Evolutionary conservation across 176 grass and related monocot genomes (phyloP).

Genomic region (Neostapfia colusana): DNA sequence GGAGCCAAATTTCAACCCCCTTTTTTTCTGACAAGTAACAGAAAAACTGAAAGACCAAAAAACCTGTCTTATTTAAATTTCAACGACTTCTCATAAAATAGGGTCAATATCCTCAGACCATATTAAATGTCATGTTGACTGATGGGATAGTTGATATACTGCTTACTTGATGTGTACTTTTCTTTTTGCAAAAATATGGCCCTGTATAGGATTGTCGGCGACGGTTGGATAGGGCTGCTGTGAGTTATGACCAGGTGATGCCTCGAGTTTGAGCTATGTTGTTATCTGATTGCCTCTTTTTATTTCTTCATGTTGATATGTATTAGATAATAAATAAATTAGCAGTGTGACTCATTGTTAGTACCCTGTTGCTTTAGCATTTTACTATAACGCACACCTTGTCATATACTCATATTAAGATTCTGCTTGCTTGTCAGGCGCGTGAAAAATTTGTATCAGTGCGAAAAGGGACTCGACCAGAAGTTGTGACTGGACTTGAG

Average conservation of each 20-base stretch:
- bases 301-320: neutral
- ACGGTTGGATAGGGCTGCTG: conserved; percentile 89
- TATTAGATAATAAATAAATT: conserved; percentile 6
- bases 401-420: conserved; percentile 33
- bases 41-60: conserved; percentile 11
- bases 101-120: neutral
- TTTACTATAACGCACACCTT: neutral
- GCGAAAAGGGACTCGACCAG: conserved; percentile 76
- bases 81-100: neutral
- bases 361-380: conserved; percentile 26
- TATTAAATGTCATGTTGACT: conserved; percentile 23
- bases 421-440: conserved; percentile 57
- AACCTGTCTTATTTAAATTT: neutral
- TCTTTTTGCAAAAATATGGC: conserved; percentile 4
- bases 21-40: neutral
- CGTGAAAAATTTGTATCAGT: conserved; percentile 96
- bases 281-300: conserved; percentile 23
- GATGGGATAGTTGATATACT: conserved; percentile 26
- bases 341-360: conserved; percentile 1
- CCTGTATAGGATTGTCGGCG: conserved; percentile 67
- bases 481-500: conserved; percentile 82
- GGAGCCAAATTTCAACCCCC: neutral
- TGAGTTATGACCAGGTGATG: conserved; percentile 89
- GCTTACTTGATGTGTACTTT: conserved; percentile 29
- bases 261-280: conserved; percentile 25